These are phyloP conservation scores for Termitomyces bulborhizus DNA, from an alignment of 768 basidiomycete species.

Conservation along the genomic window DNA sequence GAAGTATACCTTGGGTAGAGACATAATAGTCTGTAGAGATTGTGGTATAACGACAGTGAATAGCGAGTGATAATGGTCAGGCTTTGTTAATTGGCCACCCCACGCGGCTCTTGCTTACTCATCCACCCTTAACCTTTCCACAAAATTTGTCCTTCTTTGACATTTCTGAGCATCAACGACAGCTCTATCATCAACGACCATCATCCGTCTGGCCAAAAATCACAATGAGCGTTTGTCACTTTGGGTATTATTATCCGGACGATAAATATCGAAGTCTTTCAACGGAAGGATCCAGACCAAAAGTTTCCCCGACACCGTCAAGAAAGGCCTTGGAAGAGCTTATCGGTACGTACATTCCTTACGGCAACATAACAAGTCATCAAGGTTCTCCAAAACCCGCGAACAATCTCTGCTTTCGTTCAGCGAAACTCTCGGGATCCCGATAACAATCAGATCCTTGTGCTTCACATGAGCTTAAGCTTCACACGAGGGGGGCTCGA, in stretches of 20 bases:
- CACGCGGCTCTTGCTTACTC: constrained; percentile 10
- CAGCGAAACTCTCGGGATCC: background rate
- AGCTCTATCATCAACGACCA: background rate
- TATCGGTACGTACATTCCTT: background rate
- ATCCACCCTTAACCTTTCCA: background rate
- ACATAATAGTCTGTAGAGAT: constrained; percentile 23
- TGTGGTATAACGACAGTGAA: constrained; percentile 7
- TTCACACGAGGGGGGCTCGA: background rate
- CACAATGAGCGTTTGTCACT: background rate
- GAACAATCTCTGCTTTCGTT: too few species aligned
- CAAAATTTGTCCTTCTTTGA: background rate
- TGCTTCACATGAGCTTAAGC: too few species aligned
- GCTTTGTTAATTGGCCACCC: constrained; percentile 5
- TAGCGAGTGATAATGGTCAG: constrained; percentile 1
- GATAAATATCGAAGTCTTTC: background rate
- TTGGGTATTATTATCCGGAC: too few species aligned
- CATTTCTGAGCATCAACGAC: background rate
- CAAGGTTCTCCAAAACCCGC: too few species aligned
- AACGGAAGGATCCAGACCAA: background rate
- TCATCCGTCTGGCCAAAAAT: background rate
- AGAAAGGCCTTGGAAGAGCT: background rate
- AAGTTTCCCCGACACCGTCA: background rate
- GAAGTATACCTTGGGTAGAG: constrained; percentile 46
- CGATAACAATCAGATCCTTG: background rate
- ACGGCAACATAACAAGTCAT: background rate